These are phyloP conservation scores for Cordyceps fumosorosea DNA, from an alignment of 2,329 filamentous ascomycete species.

Conservation along the genomic window DNA sequence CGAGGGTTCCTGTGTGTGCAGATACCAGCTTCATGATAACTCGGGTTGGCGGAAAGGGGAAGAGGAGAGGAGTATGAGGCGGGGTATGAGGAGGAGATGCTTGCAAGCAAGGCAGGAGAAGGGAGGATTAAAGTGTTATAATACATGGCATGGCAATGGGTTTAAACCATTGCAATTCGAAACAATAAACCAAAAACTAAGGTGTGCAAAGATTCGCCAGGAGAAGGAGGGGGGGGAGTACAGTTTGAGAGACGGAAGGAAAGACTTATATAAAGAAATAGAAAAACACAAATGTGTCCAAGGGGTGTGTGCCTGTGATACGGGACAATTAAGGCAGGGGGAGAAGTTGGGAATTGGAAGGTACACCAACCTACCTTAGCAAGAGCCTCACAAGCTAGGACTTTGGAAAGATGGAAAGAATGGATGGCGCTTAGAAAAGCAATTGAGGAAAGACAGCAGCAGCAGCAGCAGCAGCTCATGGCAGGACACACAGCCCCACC, in stretches of 20 bases:
- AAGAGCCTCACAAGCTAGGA: too few species aligned
- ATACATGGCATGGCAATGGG: constrained; percentile 8
- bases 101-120: constrained; percentile 8
- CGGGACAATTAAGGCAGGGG: too few species aligned
- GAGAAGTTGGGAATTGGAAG: too few species aligned
- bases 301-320: too few species aligned
- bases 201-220: too few species aligned
- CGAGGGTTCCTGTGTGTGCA: neutral
- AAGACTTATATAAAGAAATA: too few species aligned
- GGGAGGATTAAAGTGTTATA: neutral
- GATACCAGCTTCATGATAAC: constrained; percentile 6
- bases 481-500: too few species aligned
- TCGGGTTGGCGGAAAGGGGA: too few species aligned
- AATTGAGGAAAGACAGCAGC: neutral
- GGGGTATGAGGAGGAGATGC: neutral
- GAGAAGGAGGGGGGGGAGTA: neutral
- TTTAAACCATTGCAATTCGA: neutral
- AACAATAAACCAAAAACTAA: neutral
- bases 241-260: too few species aligned
- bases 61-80: neutral
- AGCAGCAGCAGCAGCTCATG: too few species aligned
- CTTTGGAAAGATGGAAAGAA: neutral
- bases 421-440: neutral
- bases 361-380: neutral
- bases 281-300: too few species aligned